A percentile compares a stretch with the other conserved stretches of the same genome.
phyloP scores from a whole-genome alignment of 495 filamentous ascomycete species.

The Neurospora sp. region DNA sequence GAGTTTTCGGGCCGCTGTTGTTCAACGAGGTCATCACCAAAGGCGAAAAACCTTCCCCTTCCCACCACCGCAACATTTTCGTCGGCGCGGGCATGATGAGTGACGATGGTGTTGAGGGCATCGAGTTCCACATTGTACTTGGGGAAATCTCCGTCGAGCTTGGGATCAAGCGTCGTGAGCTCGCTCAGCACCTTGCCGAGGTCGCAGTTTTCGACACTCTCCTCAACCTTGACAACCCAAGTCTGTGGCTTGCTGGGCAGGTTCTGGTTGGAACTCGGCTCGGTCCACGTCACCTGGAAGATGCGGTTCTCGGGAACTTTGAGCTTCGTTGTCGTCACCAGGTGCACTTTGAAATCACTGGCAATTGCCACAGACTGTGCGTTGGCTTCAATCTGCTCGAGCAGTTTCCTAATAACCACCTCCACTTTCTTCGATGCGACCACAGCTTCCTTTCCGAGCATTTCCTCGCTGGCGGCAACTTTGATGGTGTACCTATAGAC shows the following conservation, averaged over 20 bases:
- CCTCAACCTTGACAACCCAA: slow-evolving; percentile 34
- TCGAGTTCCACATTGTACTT: slow-evolving; percentile 33
- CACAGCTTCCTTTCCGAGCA: slow-evolving; percentile 21
- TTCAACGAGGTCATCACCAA: slow-evolving; percentile 12
- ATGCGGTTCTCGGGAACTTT: slow-evolving; percentile 20
- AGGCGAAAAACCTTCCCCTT: slow-evolving; percentile 33
- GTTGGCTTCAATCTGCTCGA: slow-evolving; percentile 14
- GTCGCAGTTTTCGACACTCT: slow-evolving; percentile 24
- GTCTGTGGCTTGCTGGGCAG: slow-evolving; percentile 15
- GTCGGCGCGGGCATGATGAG: slow-evolving; percentile 28
- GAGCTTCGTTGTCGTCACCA: slow-evolving; percentile 35
- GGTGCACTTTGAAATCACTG: slow-evolving; percentile 48
- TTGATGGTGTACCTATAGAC: slow-evolving; percentile 31
- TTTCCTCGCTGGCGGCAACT: slow-evolving; percentile 23
- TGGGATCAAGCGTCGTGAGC: slow-evolving; percentile 35
- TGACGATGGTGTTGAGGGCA: slow-evolving; percentile 40
- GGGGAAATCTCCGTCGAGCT: slow-evolving; percentile 29
- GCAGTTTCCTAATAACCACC: slow-evolving; percentile 33
- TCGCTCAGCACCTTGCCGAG: slow-evolving; percentile 44
- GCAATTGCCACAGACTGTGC: slow-evolving; percentile 25
- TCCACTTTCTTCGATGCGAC: slow-evolving; percentile 41
- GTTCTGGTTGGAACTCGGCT: slow-evolving; percentile 28
- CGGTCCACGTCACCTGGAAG: slow-evolving; percentile 32
- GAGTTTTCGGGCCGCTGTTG: slow-evolving; percentile 11
- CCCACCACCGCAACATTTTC: slow-evolving; percentile 25